Conservation (phyloP, 768 basidiomycete species). For the Boletellus ananiceps region DNA sequence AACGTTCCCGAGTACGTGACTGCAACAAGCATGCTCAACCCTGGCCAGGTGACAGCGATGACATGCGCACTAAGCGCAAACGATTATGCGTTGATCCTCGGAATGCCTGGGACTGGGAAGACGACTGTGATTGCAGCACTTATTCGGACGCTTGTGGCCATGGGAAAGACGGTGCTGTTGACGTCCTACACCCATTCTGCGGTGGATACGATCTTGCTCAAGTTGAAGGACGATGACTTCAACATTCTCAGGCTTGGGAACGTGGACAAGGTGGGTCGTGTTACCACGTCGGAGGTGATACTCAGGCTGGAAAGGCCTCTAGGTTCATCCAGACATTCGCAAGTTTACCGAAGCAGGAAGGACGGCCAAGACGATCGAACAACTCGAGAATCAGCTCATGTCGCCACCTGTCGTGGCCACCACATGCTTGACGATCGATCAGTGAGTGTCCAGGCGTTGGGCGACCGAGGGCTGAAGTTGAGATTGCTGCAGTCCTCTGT, state of each 20-base stretch:
- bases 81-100: constrained; percentile 90
- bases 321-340: constrained; percentile 83
- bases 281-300: background rate
- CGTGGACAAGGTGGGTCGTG: constrained; percentile 67
- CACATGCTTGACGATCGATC: constrained; percentile 89
- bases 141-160: constrained; percentile 69
- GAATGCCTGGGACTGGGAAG: constrained; percentile 99
- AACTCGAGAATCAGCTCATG: constrained; percentile 80
- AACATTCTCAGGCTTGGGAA: constrained; percentile 84
- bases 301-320: background rate
- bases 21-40: constrained; percentile 50
- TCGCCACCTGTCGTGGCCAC: constrained; percentile 92
- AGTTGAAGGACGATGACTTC: constrained; percentile 66
- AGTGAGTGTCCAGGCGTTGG: constrained; percentile 50
- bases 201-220: constrained; percentile 93
- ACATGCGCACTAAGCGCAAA: constrained; percentile 67
- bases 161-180: constrained; percentile 84
- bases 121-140: constrained; percentile 91
- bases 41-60: constrained; percentile 68
- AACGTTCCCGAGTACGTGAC: constrained; percentile 29
- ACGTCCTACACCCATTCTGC: constrained; percentile 97
- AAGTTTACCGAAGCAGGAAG: constrained; percentile 63
- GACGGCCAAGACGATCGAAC: constrained; percentile 64
- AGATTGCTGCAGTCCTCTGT: constrained; percentile 58
- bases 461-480: constrained; percentile 2